These are phyloP conservation scores for Hyaloperonospora brassicae DNA, from an alignment of 352 stramenopile genomes.

Conservation along the genomic window DNA sequence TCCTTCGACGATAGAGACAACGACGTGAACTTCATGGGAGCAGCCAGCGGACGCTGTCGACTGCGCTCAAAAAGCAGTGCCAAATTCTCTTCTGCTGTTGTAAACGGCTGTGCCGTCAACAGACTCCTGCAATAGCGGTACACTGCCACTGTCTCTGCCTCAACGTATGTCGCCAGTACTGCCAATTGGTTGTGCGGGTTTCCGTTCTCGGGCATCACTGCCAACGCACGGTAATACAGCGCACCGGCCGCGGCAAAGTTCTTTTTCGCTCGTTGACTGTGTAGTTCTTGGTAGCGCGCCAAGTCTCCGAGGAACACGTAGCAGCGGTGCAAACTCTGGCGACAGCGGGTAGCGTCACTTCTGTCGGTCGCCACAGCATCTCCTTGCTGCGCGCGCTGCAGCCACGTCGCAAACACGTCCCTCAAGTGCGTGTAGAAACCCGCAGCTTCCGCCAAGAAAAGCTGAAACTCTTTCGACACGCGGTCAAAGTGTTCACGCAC, in stretches of 20 bases:
- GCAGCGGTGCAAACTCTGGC: slow-evolving; percentile 72
- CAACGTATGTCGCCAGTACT: slow-evolving; percentile 79
- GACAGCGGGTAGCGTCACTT: slow-evolving; percentile 25
- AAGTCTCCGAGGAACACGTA: slow-evolving; percentile 78
- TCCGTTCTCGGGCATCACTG: slow-evolving; percentile 64
- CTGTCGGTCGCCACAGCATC: slow-evolving; percentile 6
- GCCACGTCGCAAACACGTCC: slow-evolving; percentile 38
- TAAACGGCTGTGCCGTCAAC: slow-evolving; percentile 77
- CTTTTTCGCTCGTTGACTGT: slow-evolving; percentile 81
- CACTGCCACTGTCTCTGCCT: slow-evolving; percentile 85
- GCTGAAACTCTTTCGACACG: slow-evolving; percentile 66
- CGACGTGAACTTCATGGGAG: slow-evolving; percentile 32
- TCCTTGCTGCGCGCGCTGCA: slow-evolving; percentile 27
- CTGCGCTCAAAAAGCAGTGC: slow-evolving; percentile 84
- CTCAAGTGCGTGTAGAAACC: slow-evolving; percentile 72
- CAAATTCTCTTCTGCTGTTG: slow-evolving; percentile 84
- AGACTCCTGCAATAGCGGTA: slow-evolving; percentile 87
- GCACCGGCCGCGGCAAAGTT: slow-evolving; percentile 64
- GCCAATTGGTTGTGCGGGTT: slow-evolving; percentile 84
- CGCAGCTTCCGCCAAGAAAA: slow-evolving; percentile 50
- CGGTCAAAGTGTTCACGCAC: slow-evolving; percentile 74
- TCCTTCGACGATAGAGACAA: slow-evolving; percentile 48
- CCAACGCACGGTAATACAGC: slow-evolving; percentile 66
- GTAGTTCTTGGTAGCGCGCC: slow-evolving; percentile 71
- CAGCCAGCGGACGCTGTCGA: slow-evolving; percentile 55